phyloP scores from a whole-genome alignment of 176 grass and related monocot genomes.

The Carex myosuroides region DNA sequence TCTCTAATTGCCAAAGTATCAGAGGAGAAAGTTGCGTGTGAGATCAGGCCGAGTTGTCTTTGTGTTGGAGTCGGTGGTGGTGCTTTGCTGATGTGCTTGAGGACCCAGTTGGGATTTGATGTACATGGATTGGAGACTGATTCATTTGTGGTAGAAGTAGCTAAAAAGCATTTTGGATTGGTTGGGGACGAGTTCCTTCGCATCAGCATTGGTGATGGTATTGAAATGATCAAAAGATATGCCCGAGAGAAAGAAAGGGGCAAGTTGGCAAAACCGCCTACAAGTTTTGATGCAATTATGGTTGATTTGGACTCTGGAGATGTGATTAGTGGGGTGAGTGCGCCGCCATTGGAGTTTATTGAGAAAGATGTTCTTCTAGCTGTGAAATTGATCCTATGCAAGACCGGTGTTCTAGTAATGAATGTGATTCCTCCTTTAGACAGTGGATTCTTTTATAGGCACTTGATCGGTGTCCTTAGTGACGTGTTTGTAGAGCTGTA shows the following conservation, averaged over 20 bases:
- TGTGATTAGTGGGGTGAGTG: constrained; percentile 49
- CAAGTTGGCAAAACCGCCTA: constrained; percentile 4
- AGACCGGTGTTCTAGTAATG: constrained; percentile 49
- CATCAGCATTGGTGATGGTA: constrained; percentile 49
- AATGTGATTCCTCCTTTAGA: constrained; percentile 62
- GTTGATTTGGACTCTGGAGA: constrained; percentile 74
- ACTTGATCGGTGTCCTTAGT: constrained; percentile 39
- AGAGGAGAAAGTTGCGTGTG: constrained; percentile 26
- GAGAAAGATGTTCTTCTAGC: constrained; percentile 36
- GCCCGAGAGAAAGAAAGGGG: background rate
- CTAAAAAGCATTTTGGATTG: constrained; percentile 66
- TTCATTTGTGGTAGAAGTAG: constrained; percentile 40
- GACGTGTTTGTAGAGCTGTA: constrained; percentile 53
- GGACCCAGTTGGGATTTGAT: constrained; percentile 45
- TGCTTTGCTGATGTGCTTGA: constrained; percentile 58
- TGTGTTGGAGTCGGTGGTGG: constrained; percentile 77
- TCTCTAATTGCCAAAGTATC: constrained; percentile 28
- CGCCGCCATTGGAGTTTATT: constrained; percentile 60
- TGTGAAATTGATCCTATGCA: constrained; percentile 33
- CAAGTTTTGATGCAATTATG: constrained; percentile 49
- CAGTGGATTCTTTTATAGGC: constrained; percentile 48
- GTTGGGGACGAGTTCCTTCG: constrained; percentile 58
- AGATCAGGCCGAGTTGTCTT: constrained; percentile 41
- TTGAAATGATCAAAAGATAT: constrained; percentile 42
- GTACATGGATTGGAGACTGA: constrained; percentile 64